Evolutionary conservation across 768 basidiomycete species (phyloP).

Genomic region (Tricholoma matsutake): DNA sequence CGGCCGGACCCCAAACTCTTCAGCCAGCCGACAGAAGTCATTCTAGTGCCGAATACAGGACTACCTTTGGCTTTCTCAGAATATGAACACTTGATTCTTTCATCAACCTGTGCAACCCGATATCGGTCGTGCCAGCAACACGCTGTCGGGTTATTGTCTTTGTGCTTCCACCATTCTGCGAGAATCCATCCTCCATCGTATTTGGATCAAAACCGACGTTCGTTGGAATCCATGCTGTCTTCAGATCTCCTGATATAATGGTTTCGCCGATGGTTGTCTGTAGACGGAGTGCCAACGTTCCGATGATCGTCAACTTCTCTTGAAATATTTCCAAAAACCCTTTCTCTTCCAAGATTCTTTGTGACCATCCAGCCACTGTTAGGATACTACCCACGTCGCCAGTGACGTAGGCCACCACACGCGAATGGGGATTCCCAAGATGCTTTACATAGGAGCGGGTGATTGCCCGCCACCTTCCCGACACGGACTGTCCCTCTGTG

Average conservation of each 20-base stretch:
- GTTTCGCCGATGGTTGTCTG: constrained; percentile 11
- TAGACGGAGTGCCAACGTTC: constrained; percentile 9
- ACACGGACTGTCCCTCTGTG: constrained; percentile 2
- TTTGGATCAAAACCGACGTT: constrained; percentile 6
- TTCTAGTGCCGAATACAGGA: constrained; percentile 12
- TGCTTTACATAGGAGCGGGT: constrained; percentile 1
- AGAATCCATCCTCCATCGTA: constrained; percentile 17
- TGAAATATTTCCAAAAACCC: neutral
- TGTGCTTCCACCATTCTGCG: neutral
- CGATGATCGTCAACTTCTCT: constrained; percentile 8
- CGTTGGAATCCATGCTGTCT: neutral
- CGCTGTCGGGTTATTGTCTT: neutral
- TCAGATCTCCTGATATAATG: constrained; percentile 14
- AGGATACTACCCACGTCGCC: neutral
- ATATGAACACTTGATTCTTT: neutral
- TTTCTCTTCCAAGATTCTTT: neutral
- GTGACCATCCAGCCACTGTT: constrained; percentile 3
- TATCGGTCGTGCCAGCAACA: constrained; percentile 19
- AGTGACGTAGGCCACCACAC: neutral
- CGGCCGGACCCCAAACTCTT: too few species aligned
- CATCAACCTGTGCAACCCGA: constrained; percentile 13
- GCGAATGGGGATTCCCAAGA: neutral
- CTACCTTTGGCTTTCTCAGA: constrained; percentile 20
- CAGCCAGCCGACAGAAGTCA: neutral
- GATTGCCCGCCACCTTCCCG: constrained; percentile 7